Conservation (phyloP, 2,329 filamentous ascomycete species). For the Anisogramma anomala region DNA sequence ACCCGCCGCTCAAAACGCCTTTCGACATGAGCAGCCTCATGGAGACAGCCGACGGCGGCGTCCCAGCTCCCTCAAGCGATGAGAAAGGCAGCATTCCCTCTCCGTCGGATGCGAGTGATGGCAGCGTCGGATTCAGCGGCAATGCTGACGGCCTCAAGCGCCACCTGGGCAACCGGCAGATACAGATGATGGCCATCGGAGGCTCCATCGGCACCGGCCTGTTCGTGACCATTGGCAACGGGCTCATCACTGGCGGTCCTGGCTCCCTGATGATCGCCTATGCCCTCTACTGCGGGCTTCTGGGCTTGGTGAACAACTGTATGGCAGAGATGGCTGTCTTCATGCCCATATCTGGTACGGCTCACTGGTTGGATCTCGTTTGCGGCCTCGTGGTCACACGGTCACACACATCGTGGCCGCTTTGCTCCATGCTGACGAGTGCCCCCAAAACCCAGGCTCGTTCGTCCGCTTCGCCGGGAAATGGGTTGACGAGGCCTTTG, state of each 20-base stretch:
- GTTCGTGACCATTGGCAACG: constrained; percentile 51
- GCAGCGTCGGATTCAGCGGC: constrained; percentile 4
- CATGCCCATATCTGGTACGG: constrained; percentile 44
- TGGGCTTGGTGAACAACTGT: constrained; percentile 52
- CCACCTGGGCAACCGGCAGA: constrained; percentile 41
- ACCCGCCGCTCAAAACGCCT: too few relatives aligned
- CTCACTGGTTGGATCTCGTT: too few relatives aligned
- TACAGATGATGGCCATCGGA: constrained; percentile 48
- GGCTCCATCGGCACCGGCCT: constrained; percentile 47
- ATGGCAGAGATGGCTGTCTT: constrained; percentile 54
- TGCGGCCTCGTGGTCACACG: too few relatives aligned
- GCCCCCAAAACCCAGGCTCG: constrained; percentile 34
- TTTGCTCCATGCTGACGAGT: too few relatives aligned
- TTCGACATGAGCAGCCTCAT: constrained; percentile 2
- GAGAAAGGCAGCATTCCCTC: constrained; percentile 1
- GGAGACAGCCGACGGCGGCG: not conserved
- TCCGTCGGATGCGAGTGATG: constrained; percentile 6
- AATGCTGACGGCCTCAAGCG: constrained; percentile 27
- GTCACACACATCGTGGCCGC: not conserved
- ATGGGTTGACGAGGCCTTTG: constrained; percentile 54
- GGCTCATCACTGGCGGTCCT: constrained; percentile 33
- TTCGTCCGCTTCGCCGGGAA: constrained; percentile 54
- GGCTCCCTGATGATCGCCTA: constrained; percentile 47
- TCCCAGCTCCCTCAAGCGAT: not conserved
- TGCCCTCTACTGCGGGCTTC: constrained; percentile 40